phyloP scores from a whole-genome alignment of 768 basidiomycete genomes.

The Daedaleopsis nitida region DNA sequence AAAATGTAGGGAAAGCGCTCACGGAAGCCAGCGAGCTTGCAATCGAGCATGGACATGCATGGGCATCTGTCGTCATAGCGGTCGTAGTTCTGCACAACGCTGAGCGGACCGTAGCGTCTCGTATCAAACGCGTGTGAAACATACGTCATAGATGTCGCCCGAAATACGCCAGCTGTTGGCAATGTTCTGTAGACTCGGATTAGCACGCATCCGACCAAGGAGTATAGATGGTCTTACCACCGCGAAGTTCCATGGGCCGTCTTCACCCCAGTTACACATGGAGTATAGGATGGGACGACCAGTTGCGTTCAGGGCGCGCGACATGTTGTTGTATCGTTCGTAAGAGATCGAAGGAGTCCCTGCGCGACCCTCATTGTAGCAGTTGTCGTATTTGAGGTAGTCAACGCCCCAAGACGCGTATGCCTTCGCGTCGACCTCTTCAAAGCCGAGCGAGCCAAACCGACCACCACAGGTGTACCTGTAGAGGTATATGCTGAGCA shows the following conservation, averaged over 20 bases:
- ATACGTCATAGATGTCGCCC: constrained; percentile 33
- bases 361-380: constrained; percentile 40
- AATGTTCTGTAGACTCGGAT: constrained; percentile 24
- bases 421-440: constrained; percentile 42
- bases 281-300: constrained; percentile 42
- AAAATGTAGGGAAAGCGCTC: constrained; percentile 3
- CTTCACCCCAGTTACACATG: constrained; percentile 45
- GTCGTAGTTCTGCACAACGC: constrained; percentile 31
- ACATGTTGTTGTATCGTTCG: constrained; percentile 41
- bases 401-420: constrained; percentile 43
- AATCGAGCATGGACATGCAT: constrained; percentile 37
- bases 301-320: constrained; percentile 39
- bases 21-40: constrained; percentile 42
- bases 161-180: constrained; percentile 36
- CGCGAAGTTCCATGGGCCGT: constrained; percentile 43
- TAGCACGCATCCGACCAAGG: neutral
- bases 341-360: constrained; percentile 38
- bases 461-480: constrained; percentile 38
- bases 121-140: neutral
- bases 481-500: neutral
- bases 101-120: too few relatives aligned
- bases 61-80: constrained; percentile 40
- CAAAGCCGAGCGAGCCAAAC: constrained; percentile 42
- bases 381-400: constrained; percentile 44
- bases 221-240: constrained; percentile 23